Evolutionary conservation across 495 filamentous ascomycete genomes (phyloP).

Genomic region (Aspergillus conjunctus): DNA sequence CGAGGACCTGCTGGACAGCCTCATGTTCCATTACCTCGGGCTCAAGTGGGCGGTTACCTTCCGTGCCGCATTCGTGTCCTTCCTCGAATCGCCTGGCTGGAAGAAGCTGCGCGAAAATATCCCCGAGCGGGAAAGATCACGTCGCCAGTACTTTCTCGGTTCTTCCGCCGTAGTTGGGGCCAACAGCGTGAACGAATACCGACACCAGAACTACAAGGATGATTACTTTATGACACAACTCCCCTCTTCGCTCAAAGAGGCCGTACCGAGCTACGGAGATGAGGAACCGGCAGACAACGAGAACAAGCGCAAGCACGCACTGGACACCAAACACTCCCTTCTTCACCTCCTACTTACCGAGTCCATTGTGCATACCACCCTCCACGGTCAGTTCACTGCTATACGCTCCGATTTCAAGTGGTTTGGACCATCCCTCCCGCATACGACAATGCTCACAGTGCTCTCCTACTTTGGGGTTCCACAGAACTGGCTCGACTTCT

Average conservation of each 20-base stretch:
- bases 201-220: constrained; percentile 43
- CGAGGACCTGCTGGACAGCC: constrained; percentile 65
- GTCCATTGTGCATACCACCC: constrained; percentile 58
- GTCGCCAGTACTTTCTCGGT: constrained; percentile 53
- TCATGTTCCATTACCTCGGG: constrained; percentile 68
- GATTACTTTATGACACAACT: constrained; percentile 60
- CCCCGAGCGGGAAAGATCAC: constrained; percentile 44
- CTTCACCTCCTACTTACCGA: constrained; percentile 65
- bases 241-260: constrained; percentile 31
- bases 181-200: constrained; percentile 35
- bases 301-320: constrained; percentile 38
- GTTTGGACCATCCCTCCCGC: constrained; percentile 63
- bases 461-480: constrained; percentile 63
- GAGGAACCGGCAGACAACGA: constrained; percentile 29
- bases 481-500: constrained; percentile 61
- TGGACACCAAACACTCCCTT: constrained; percentile 61
- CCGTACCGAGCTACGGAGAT: constrained; percentile 36
- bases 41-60: constrained; percentile 61
- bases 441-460: constrained; percentile 57
- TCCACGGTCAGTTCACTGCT: constrained; percentile 60
- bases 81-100: constrained; percentile 43
- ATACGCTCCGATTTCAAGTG: constrained; percentile 64
- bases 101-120: constrained; percentile 38
- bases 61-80: constrained; percentile 40
- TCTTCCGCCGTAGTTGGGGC: constrained; percentile 6